phyloP scores from a whole-genome alignment of 2,329 filamentous ascomycete species.

The Zasmidium citrigriseum region DNA sequence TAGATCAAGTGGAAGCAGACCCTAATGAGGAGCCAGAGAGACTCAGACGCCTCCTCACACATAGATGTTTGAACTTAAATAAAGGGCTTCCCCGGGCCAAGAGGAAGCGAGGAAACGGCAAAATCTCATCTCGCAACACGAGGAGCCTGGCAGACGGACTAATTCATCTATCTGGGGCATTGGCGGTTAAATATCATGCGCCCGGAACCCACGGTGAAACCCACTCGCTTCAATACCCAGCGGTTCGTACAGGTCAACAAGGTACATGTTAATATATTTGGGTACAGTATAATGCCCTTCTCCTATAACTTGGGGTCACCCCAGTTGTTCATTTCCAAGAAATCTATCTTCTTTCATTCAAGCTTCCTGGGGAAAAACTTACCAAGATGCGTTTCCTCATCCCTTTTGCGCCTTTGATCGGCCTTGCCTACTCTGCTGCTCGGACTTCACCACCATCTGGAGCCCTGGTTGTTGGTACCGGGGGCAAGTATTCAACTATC shows the following conservation, averaged over 20 bases:
- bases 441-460: conserved; percentile 4
- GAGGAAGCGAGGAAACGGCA: neutral
- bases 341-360: neutral
- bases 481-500: conserved; percentile 48
- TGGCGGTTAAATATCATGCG: neutral
- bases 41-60: too few relatives aligned
- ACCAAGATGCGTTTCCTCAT: neutral
- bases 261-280: neutral
- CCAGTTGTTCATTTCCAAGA: neutral
- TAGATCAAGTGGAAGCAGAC: too few relatives aligned
- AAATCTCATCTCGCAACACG: neutral
- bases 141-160: neutral
- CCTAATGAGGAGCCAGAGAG: too few relatives aligned
- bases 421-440: neutral
- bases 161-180: neutral
- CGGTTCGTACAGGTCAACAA: neutral
- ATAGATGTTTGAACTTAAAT: too few relatives aligned
- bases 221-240: neutral
- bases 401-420: neutral
- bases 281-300: too few relatives aligned
- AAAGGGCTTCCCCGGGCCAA: too few relatives aligned
- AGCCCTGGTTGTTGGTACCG: conserved; percentile 47
- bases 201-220: neutral
- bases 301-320: neutral
- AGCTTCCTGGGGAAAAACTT: neutral